Base-by-base conservation (phyloP, 2,329 filamentous ascomycete species). In the Exophiala dermatitidis region DNA sequence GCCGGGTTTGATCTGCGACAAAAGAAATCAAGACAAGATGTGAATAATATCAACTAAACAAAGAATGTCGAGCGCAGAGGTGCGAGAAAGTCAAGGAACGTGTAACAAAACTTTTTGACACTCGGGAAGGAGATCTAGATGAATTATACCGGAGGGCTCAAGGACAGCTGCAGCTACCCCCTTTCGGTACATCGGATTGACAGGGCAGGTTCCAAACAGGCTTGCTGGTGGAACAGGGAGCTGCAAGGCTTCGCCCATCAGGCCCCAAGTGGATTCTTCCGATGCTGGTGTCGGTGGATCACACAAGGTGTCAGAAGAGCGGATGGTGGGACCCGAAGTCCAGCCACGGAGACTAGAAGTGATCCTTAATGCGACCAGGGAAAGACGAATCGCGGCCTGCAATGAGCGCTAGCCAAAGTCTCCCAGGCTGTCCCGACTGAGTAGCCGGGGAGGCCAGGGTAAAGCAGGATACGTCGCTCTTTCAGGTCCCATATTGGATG, bases 261-360 rank as follows among this genome's bases (percentile, higher is more conserved):
- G 33, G 37, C 51, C 10, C 19, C 8, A 12, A 33, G 47, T 54
- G 46, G 46, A 50, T 48, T 5, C 38, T 5, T 5, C 28, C 12
- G 38, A 9, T 28, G 12, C 38, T 5, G 19, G 28, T 9, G 44
- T 50, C 38, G 46, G 46, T 46, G 40, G 47, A 43, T 47, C 33
- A 44, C 36, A 43, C 34, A 41, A 37, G n/a, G 43, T 41, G 43
- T 43, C 50, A 52, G 43, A 47, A 52, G 36, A 41, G 34, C 57
- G 57, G 57, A 45, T 56, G 51, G 57, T 59, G 57, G 57, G 53
- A 48, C 52, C 57, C 51, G 45, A 34, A 50, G 46, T 44, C 47
- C 46, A 53, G 37, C 48, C 12, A 48, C 50, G 28, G 45, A 53
- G 31, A 28, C 50, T 52, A 52, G 40, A 47, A n/a, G 30, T 47